phyloP scores from a whole-genome alignment of 139 green algal species.

The Chlamydomonas sp. region DNA sequence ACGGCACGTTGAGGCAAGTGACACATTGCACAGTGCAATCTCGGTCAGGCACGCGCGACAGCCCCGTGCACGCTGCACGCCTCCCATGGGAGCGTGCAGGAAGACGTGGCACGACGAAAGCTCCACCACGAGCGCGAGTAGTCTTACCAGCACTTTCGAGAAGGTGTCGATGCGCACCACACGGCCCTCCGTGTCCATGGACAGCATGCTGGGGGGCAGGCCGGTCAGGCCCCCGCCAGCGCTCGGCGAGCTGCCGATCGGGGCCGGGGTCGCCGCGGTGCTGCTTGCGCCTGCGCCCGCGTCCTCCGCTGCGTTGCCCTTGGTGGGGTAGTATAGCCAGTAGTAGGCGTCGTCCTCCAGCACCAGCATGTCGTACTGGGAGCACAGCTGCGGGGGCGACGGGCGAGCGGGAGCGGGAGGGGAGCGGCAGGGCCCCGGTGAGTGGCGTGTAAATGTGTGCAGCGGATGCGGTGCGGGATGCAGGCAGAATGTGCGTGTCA shows the following conservation, averaged over 20 bases:
- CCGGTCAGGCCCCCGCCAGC: conserved; percentile 1
- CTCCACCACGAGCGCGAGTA: too few relatives aligned
- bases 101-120: background rate
- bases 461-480: too few relatives aligned
- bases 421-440: too few relatives aligned
- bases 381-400: conserved; percentile 26
- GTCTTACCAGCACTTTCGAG: conserved; percentile 67
- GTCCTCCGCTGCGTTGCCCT: background rate
- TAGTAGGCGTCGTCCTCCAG: conserved; percentile 91
- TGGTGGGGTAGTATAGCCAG: conserved; percentile 68
- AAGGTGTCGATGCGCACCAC: conserved; percentile 86
- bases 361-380: conserved; percentile 70
- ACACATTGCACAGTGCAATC: background rate
- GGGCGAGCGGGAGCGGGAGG: background rate
- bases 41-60: background rate
- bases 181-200: conserved; percentile 72
- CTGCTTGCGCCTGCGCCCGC: background rate
- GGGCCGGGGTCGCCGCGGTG: too few relatives aligned
- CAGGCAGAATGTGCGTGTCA: too few relatives aligned
- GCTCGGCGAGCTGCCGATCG: background rate
- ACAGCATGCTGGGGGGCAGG: conserved; percentile 62
- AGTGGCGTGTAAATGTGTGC: too few relatives aligned
- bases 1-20: background rate
- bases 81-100: background rate
- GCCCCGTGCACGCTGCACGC: background rate